Conservation (phyloP, 148 eudicot species). For the Gaultheria prostrata region DNA sequence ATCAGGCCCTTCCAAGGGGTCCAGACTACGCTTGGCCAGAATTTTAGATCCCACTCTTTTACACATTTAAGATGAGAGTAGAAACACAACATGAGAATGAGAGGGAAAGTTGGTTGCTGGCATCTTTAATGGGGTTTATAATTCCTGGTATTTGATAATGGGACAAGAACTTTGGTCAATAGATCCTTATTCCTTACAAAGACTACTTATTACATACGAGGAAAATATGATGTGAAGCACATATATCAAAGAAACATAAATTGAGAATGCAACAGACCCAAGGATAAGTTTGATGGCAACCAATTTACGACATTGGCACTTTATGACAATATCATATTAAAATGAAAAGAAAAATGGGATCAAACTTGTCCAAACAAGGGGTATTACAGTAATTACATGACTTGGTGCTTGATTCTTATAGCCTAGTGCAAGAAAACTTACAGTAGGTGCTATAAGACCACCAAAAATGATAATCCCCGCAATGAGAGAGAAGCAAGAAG, state of each 20-base stretch:
- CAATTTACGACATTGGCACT: background rate
- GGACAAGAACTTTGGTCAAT: background rate
- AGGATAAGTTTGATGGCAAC: constrained; percentile 26
- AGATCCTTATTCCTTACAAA: background rate
- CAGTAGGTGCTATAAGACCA: constrained; percentile 85
- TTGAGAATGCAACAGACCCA: constrained; percentile 62
- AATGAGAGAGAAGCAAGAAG: constrained; percentile 77
- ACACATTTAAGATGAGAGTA: background rate
- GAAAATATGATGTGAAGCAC: background rate
- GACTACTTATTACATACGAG: background rate
- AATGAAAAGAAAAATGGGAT: background rate
- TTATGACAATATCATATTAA: background rate
- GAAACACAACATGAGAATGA: background rate
- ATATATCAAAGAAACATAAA: background rate
- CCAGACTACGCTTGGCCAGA: background rate
- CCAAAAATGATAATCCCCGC: constrained; percentile 76
- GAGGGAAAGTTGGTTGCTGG: background rate
- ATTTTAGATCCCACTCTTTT: background rate
- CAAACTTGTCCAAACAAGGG: background rate
- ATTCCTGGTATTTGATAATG: background rate
- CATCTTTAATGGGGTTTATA: background rate
- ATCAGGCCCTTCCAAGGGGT: background rate
- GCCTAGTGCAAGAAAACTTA: constrained; percentile 55
- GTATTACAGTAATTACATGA: background rate
- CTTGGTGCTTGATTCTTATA: background rate